Evolutionary conservation across 805 yeast species (phyloP).

Genomic region (Tetrapisispora phaffii): DNA sequence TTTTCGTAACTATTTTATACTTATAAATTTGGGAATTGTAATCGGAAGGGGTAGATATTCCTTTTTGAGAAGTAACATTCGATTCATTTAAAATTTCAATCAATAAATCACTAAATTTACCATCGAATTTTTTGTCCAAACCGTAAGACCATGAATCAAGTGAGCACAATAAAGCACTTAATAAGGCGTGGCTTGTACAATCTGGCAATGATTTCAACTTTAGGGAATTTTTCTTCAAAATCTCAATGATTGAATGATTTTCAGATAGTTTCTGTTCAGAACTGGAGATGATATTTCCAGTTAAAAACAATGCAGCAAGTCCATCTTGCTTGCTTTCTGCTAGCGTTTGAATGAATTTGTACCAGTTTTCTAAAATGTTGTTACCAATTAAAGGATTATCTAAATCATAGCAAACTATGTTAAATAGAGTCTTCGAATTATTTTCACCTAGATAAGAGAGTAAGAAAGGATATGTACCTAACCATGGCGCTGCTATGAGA

Average conservation of each 20-base stretch:
- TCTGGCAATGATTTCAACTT: conserved; percentile 48
- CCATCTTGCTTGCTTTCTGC: conserved; percentile 72
- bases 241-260: conserved; percentile 39
- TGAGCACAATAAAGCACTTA: conserved; percentile 66
- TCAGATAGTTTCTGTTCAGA: conserved; percentile 8
- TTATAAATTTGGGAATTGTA: conserved; percentile 40
- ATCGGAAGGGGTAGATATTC: conserved; percentile 8
- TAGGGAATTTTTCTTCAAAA: conserved; percentile 46
- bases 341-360: conserved; percentile 56
- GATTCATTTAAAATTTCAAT: conserved; percentile 31
- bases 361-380: conserved; percentile 43
- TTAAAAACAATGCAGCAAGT: conserved; percentile 56
- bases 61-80: conserved; percentile 11
- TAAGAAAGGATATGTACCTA: conserved; percentile 60
- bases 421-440: conserved; percentile 48
- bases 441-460: conserved; percentile 70
- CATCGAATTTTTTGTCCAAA: conserved; percentile 42
- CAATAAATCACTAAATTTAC: conserved; percentile 27
- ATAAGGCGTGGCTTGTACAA: conserved; percentile 52
- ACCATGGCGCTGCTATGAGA: conserved; percentile 49
- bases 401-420: conserved; percentile 52
- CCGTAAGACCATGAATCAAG: conserved; percentile 70
- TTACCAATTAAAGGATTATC: conserved; percentile 45
- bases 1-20: conserved; percentile 50
- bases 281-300: conserved; percentile 37